phyloP scores from a whole-genome alignment of 805 yeast species.

The Lipomyces orientalis region DNA sequence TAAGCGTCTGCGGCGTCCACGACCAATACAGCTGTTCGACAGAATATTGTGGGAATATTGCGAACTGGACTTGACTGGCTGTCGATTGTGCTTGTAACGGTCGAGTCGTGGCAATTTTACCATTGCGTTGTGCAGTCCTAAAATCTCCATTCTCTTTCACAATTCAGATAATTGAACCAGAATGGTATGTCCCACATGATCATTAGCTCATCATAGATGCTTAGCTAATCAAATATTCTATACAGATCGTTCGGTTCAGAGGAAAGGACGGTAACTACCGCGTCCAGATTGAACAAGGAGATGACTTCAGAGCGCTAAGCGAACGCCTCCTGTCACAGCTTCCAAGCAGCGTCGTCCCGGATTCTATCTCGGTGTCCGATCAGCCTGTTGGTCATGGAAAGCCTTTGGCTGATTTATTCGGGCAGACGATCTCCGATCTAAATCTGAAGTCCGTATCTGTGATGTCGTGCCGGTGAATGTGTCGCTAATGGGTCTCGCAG shows the following conservation, averaged over 20 bases:
- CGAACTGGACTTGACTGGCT: background rate
- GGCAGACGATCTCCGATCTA: slow-evolving; percentile 45
- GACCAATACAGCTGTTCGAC: background rate
- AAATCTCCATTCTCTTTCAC: background rate
- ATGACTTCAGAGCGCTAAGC: slow-evolving; percentile 54
- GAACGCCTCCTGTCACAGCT: slow-evolving; percentile 47
- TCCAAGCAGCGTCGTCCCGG: slow-evolving; percentile 42
- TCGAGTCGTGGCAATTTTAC: background rate
- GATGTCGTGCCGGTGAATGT: slow-evolving; percentile 33
- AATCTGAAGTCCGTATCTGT: slow-evolving; percentile 44
- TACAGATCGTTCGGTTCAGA: slow-evolving; percentile 75
- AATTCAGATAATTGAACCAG: background rate
- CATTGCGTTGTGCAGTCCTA: too few relatives aligned
- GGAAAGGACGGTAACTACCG: slow-evolving; percentile 85
- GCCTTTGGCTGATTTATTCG: slow-evolving; percentile 48
- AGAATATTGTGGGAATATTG: background rate
- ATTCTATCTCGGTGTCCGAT: slow-evolving; percentile 51
- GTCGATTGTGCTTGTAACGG: background rate
- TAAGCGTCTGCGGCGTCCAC: background rate
- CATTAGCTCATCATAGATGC: background rate
- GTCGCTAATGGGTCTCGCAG: slow-evolving; percentile 46
- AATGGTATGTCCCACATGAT: background rate
- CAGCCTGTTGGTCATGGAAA: slow-evolving; percentile 55
- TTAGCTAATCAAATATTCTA: background rate
- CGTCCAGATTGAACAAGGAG: slow-evolving; percentile 55